Evolutionary conservation across 2,329 filamentous ascomycete species (phyloP).

Genomic region (Huntiella moniliformis): DNA sequence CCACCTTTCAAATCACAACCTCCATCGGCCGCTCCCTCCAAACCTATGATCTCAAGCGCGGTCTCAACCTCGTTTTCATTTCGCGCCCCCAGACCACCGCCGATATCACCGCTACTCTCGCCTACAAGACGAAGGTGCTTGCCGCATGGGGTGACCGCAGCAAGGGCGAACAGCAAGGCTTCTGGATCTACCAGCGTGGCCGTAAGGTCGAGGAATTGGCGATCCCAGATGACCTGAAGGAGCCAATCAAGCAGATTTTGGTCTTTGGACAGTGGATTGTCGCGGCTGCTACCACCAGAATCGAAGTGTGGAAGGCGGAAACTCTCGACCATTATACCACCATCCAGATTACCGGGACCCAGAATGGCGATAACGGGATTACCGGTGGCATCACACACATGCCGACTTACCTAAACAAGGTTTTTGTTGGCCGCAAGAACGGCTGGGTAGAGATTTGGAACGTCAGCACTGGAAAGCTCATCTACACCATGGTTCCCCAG

Average conservation of each 20-base stretch:
- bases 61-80: conserved; percentile 82
- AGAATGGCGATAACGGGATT: conserved; percentile 45
- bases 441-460: conserved; percentile 97
- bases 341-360: conserved; percentile 39
- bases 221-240: conserved; percentile 41
- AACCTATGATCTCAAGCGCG: conserved; percentile 83
- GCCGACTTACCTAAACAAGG: conserved; percentile 91
- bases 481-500: conserved; percentile 75
- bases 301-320: conserved; percentile 77
- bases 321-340: conserved; percentile 84
- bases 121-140: conserved; percentile 74
- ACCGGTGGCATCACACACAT: conserved; percentile 68
- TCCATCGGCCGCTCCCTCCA: conserved; percentile 79
- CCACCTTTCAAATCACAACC: conserved; percentile 92
- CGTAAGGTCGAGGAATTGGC: conserved; percentile 64
- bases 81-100: conserved; percentile 76
- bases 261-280: conserved; percentile 87
- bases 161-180: conserved; percentile 37
- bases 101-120: conserved; percentile 66
- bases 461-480: conserved; percentile 71
- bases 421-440: conserved; percentile 73
- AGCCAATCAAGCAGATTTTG: conserved; percentile 59
- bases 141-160: conserved; percentile 66
- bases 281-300: conserved; percentile 51
- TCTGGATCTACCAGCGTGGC: conserved; percentile 87